Base-by-base conservation (phyloP, 768 basidiomycete genomes). In the Suillus decipiens region DNA sequence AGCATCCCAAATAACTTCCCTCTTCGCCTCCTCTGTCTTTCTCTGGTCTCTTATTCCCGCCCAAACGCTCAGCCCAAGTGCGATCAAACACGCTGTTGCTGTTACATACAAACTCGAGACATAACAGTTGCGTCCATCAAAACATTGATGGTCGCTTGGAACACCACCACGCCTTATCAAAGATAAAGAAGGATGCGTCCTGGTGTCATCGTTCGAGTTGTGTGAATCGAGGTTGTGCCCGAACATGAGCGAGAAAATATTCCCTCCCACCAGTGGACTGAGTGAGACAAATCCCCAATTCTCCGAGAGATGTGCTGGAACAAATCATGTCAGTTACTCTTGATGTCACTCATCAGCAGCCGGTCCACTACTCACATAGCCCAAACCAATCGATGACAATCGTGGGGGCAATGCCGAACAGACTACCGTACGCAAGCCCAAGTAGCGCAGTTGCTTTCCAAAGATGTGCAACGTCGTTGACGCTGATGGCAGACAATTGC, bases 301-400 rank as follows among this genome's bases (percentile, higher is more conserved):
- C 77, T 95, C 89, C 1, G 88, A 88, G 67, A 92, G 90, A 71
- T 90, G 89, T 14, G 80, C 87, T 89, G 66, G 15, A 24, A 28
- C 11, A 19, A 34, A 1, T 33, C 19, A 59, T 19, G 62, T 43
- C 61, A 15, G 39, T 39, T 11, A 6, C n/a, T 8, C 48, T 41
- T 34, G 22, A 22, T 15, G 22, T 54, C 15, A 8, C 9, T 12
- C 19, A 33, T 39, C 19, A 65, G 60, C 9, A 45, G 36, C 54
- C 22, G 33, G 53, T 50, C 31, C n/a, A 36, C 12, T 2, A 86
- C 90, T 70, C 68, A 92, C 92, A 79, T 69, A 96, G 79, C 8
- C 94, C 94, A 67, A 95, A 96, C 92, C 92, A 95, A 67, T 96
- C 95, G 31, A 95, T 81, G 59, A 85, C 81, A 36, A 96, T 80